Base-by-base conservation (phyloP, 2,329 filamentous ascomycete genomes). In the Ceratocystis ficicola region DNA sequence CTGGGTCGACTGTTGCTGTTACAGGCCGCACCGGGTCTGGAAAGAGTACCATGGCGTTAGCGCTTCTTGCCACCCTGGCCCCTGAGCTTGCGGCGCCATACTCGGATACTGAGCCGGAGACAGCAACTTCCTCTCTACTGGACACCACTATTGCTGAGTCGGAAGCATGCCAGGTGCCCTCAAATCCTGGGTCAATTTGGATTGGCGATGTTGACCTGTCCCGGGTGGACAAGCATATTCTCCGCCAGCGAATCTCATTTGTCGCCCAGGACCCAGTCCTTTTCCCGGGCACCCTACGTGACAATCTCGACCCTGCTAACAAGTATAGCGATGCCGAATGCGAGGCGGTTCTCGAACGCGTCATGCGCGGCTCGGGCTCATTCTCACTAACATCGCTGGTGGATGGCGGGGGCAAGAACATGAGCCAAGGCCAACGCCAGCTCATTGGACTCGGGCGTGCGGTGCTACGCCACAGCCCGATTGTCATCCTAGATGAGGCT, bases 21-120 rank as follows among this genome's bases (percentile, higher is more conserved):
- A 86, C 93, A 0, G 91, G 91, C 1, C 85, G 91, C 44, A 96
- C 92, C 0, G 87, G 89, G 0, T 94, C 89, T 0, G 91, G 91
- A 17, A 96, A 96, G 75, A 92, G 87, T 32, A 96, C 91, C 0
- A 76, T 86, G 1, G 83, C 83, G 1, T 79, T 86, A 36, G 81
- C 81, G 1, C 76, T 86, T 0, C 77, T 85, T 0, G 81, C 79
- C 2, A 84, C 82, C 0, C 76, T 85, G 52, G 76, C 79, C 0
- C 81, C 83, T 0, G 66, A 68, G 12, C 20, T 60, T 17, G 28
- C 30, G n/a, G 30, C n/a, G 2, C 30, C 44, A 6, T 65, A 65
- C 48, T 46, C 66, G 5, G 65, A 67, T 15, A 36, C 46, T 30
- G 59, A 65, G 20, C 57, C 66, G 8, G 55, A 22, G 10, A 41